phyloP scores from a whole-genome alignment of 1,139 yeast genomes.

The Scheffersomyces lignicola region DNA sequence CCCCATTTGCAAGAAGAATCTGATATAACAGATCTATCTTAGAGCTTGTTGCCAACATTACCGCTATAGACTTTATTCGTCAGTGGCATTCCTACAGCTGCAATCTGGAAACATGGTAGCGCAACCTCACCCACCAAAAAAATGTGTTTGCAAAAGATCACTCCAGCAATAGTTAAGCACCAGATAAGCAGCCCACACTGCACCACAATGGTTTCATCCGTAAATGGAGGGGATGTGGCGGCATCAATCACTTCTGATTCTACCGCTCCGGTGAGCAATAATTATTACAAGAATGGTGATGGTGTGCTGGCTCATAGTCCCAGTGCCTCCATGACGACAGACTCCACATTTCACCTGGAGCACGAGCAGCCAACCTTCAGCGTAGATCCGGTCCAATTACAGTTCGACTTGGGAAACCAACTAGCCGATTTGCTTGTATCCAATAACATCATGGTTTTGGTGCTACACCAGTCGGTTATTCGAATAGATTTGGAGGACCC shows the following conservation, averaged over 20 bases:
- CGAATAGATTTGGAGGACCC: slow-evolving; percentile 42
- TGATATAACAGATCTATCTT: no score
- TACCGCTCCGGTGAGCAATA: slow-evolving; percentile 2
- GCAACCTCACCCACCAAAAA: no score
- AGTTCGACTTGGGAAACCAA: slow-evolving; percentile 32
- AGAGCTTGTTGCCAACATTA: no score
- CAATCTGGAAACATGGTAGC: no score
- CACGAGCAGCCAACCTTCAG: slow-evolving; percentile 27
- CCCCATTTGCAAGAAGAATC: no score
- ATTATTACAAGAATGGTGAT: slow-evolving; percentile 1
- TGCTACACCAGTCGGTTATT: slow-evolving; percentile 21
- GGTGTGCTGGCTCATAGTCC: slow-evolving; percentile 6
- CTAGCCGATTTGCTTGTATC: slow-evolving; percentile 28
- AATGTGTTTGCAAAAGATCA: no score
- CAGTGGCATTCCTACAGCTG: no score
- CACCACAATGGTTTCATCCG: slow-evolving; percentile 2
- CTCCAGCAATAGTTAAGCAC: no score
- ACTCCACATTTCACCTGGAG: slow-evolving; percentile 11
- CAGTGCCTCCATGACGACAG: slow-evolving; percentile 13
- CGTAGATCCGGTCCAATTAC: slow-evolving; percentile 45
- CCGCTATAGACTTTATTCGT: no score
- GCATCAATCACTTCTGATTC: slow-evolving; percentile 3
- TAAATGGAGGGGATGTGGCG: slow-evolving; percentile 1
- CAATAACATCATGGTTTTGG: slow-evolving; percentile 37
- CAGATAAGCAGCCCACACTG: no score